phyloP scores from a whole-genome alignment of 441 rosid genomes.

The Metrosideros polymorpha region DNA sequence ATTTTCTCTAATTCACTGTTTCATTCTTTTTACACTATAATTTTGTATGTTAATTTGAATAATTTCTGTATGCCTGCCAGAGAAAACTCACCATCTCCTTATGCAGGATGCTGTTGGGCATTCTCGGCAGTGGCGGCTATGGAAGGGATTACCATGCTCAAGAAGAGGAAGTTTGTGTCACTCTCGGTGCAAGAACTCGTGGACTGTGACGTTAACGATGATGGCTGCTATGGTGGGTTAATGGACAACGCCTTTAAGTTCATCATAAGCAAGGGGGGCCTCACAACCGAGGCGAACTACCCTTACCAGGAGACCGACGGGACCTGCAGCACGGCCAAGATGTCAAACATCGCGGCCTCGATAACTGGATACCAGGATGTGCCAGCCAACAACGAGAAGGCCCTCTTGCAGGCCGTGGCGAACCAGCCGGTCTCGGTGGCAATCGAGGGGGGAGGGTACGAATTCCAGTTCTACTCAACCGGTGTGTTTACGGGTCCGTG shows the following conservation, averaged over 20 bases:
- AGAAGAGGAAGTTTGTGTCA: neutral
- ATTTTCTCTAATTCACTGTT: neutral
- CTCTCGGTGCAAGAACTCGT: conserved; percentile 7
- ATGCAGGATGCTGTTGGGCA: conserved; percentile 9
- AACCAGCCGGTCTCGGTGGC: conserved; percentile 12
- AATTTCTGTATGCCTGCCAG: neutral
- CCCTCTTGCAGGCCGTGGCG: conserved; percentile 5
- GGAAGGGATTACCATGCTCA: conserved; percentile 4
- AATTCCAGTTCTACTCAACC: neutral
- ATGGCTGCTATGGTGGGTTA: neutral
- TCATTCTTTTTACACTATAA: neutral
- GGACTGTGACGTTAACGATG: neutral
- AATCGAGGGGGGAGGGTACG: neutral
- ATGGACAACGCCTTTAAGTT: conserved; percentile 4
- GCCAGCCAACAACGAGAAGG: neutral
- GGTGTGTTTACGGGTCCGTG: conserved; percentile 4
- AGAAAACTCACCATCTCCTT: neutral
- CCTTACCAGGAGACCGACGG: neutral
- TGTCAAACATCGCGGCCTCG: neutral
- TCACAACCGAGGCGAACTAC: neutral
- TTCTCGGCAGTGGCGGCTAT: conserved; percentile 11
- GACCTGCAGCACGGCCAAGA: neutral
- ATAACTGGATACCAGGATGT: conserved; percentile 8
- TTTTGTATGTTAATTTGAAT: neutral
- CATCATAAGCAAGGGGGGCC: neutral